Base-by-base conservation (phyloP, 768 basidiomycete genomes). In the Kondoa subrosea region DNA sequence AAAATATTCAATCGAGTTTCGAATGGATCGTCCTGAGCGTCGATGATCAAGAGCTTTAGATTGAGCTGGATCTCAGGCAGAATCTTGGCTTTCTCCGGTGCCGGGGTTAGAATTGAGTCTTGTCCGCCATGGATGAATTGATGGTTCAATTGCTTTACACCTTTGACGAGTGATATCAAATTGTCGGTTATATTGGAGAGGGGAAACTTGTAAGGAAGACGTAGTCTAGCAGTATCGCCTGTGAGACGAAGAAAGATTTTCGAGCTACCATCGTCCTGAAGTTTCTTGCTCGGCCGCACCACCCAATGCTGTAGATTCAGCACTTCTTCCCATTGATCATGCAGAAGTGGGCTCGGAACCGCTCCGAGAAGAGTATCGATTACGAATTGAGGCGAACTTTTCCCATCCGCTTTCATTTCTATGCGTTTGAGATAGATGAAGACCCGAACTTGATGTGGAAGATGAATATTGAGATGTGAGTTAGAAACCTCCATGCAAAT, bases 11-110 rank as follows among this genome's bases (percentile, higher is more conserved):
- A 77, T 68, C 81, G 83, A 17, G 83, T 81, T 76, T 97, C 92
- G 67, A 95, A 84, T 0, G 85, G 83, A 72, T 91, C 88, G 76
- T 97, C 92, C 27, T 84, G 83, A 29, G 85, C 85, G 76, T 95
- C 91, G 8, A 89, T 73, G 61, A 83, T 84, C 34, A 93, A 73
- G 57, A 80, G 80, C n/a, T 81, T 80, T 63, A 91, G 76, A 12
- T 75, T 78, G 58, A 93, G 74, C 0, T 78, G 77, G 58, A 92
- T 74, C 66, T 81, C 80, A 0, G 89, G 89, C 1, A 91, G 77
- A 0, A 75, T 72, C 77, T 90, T 95, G 0, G 91, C 83, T 1
- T 79, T 81, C 76, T 93, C 89, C 0, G 85, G 80, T 40, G 79
- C 80, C 1, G 92, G 91, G 17, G 76, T 76, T n/a, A 83, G 80